A percentile compares a stretch with the other conserved stretches of the same genome.
Evolutionary conservation across 2,329 filamentous ascomycete species (phyloP).

Genomic region (Neofusicoccum kwambonambiense): DNA sequence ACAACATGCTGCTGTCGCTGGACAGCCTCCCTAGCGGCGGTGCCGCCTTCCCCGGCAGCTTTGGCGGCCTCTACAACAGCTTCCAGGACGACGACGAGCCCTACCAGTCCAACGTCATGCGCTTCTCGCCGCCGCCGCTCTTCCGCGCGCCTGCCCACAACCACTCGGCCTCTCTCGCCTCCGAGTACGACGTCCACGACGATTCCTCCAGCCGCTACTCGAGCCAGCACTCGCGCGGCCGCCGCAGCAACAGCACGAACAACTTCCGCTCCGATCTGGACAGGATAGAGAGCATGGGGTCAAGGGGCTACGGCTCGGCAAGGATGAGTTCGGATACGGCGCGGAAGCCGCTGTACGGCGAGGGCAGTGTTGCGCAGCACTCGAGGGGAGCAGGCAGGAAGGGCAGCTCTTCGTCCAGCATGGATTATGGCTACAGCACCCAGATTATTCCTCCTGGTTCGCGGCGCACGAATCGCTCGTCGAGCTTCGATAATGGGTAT

Average conservation of each 20-base stretch:
- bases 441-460: constrained; percentile 58
- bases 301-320: constrained; percentile 12
- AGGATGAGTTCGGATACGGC: constrained; percentile 24
- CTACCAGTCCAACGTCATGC: constrained; percentile 36
- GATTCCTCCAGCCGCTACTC: constrained; percentile 42
- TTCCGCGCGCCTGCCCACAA: constrained; percentile 57
- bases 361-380: constrained; percentile 32
- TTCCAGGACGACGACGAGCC: constrained; percentile 42
- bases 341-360: constrained; percentile 27
- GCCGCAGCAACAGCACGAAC: constrained; percentile 78
- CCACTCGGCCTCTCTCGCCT: constrained; percentile 59
- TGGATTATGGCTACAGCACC: constrained; percentile 63
- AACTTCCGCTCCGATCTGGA: constrained; percentile 51
- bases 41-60: constrained; percentile 28
- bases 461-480: constrained; percentile 54
- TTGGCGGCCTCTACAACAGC: constrained; percentile 34
- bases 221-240: constrained; percentile 49
- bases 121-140: constrained; percentile 31
- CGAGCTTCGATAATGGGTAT: constrained; percentile 66
- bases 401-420: constrained; percentile 65
- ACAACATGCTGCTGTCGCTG: constrained; percentile 92
- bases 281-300: constrained; percentile 28
- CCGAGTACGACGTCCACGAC: constrained; percentile 41
- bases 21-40: constrained; percentile 62
- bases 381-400: constrained; percentile 52